phyloP scores from a whole-genome alignment of 31 red algal genomes.

The Endocladia muricata region DNA sequence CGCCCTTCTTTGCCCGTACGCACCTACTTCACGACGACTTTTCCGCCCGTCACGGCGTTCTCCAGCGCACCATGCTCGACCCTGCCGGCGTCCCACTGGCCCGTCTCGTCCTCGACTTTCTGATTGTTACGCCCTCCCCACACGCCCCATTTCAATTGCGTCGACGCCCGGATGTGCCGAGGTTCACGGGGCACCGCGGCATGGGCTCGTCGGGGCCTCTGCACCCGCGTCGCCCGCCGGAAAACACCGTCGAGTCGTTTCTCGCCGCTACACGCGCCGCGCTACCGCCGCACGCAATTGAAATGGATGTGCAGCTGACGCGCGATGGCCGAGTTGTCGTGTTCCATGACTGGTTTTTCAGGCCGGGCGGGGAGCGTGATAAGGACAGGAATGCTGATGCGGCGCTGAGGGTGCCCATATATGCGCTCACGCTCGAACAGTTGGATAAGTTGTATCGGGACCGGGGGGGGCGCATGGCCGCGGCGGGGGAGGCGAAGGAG shows the following conservation, averaged over 20 bases:
- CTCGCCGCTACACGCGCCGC: conserved; percentile 45
- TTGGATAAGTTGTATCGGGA: conserved; percentile 20
- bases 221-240: conserved; percentile 30
- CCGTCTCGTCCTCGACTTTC: neutral
- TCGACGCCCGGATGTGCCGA: neutral
- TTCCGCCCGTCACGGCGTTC: neutral
- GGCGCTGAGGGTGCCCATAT: conserved; percentile 32
- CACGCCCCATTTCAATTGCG: neutral
- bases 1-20: neutral
- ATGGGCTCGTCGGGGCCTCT: conserved; percentile 43
- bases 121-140: conserved; percentile 5
- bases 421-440: conserved; percentile 50
- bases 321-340: conserved; percentile 59
- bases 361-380: neutral
- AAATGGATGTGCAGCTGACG: conserved; percentile 87
- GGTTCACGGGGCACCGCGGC: conserved; percentile 73
- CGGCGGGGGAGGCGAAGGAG: neutral
- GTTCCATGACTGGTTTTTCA: conserved; percentile 80
- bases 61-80: neutral
- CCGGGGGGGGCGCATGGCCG: neutral
- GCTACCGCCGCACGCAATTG: conserved; percentile 31
- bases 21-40: neutral
- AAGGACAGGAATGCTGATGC: conserved; percentile 31
- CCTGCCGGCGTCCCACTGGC: conserved; percentile 9
- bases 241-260: conserved; percentile 80